Evolutionary conservation across 78 protist genomes (phyloP).

Genomic region (Tieghemostelium lacteum): DNA sequence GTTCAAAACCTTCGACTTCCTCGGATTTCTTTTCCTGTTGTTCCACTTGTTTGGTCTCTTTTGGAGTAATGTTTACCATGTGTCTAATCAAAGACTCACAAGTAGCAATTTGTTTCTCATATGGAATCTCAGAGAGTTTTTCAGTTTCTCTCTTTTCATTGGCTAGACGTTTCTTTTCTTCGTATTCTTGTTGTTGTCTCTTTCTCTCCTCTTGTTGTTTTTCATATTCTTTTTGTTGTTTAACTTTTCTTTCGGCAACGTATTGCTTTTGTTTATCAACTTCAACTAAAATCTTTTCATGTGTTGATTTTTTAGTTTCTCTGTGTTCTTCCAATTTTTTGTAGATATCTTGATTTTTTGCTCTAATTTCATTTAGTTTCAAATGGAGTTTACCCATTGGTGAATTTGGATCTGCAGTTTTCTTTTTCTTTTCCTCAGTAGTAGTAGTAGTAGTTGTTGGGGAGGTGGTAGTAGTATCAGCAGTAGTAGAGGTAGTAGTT

Average conservation of each 20-base stretch:
- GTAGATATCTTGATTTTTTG: not conserved
- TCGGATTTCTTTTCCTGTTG: not conserved
- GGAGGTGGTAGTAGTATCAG: too few relatives aligned
- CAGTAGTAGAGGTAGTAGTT: too few relatives aligned
- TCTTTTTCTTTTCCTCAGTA: not conserved
- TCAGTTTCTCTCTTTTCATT: not conserved
- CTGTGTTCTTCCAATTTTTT: not conserved
- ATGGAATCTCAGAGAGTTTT: slow-evolving; percentile 23
- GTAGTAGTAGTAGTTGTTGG: not conserved
- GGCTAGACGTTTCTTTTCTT: not conserved
- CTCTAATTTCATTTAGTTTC: not conserved
- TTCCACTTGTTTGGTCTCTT: slow-evolving; percentile 3
- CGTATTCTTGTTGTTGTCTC: slow-evolving; percentile 2
- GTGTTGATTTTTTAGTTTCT: not conserved
- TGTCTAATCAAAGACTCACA: slow-evolving; percentile 30
- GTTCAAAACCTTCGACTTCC: slow-evolving; percentile 19
- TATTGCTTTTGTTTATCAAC: too few relatives aligned
- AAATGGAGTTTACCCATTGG: too few relatives aligned
- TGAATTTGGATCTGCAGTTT: not conserved
- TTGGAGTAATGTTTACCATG: slow-evolving; percentile 25
- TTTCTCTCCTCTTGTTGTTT: not conserved
- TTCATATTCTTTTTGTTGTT: not conserved
- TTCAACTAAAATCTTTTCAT: not conserved
- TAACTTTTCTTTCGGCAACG: too few relatives aligned
- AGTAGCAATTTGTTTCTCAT: slow-evolving; percentile 20